Evolutionary conservation across 1,139 yeast genomes (phyloP).

Genomic region (Kodamaea arcana): DNA sequence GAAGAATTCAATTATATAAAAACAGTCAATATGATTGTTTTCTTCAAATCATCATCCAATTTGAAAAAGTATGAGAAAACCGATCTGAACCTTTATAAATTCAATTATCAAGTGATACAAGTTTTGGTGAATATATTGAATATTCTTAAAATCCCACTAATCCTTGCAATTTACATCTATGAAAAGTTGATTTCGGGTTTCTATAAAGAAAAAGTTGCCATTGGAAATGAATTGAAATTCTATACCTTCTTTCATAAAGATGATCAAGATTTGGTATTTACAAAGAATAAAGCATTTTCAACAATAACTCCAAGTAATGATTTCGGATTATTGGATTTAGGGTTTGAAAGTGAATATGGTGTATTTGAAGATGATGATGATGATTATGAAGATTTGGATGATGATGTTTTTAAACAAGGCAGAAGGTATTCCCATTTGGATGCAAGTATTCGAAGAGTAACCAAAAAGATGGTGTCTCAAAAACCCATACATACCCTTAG

Average conservation of each 20-base stretch:
- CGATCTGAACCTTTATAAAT: slow-evolving; percentile 5
- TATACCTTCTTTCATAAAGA: slow-evolving; percentile 34
- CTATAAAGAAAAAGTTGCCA: slow-evolving; percentile 10
- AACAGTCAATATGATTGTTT: slow-evolving; percentile 36
- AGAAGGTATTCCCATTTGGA: slow-evolving; percentile 14
- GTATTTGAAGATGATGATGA: slow-evolving; percentile 14
- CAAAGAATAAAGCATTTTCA: slow-evolving; percentile 9
- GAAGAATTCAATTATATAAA: slow-evolving; percentile 43
- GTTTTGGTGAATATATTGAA: slow-evolving; percentile 14
- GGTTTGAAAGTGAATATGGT: slow-evolving; percentile 10
- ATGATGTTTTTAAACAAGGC: slow-evolving; percentile 17
- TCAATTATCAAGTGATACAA: slow-evolving; percentile 2
- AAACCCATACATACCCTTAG: slow-evolving; percentile 4
- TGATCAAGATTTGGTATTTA: slow-evolving; percentile 25
- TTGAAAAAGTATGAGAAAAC: slow-evolving; percentile 7
- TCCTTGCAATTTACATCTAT: slow-evolving; percentile 30
- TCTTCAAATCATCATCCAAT: slow-evolving; percentile 19
- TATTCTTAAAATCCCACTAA: slow-evolving; percentile 32
- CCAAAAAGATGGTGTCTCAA: slow-evolving; percentile 2
- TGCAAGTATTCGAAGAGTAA: slow-evolving; percentile 6
- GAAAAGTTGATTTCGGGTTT: slow-evolving; percentile 24
- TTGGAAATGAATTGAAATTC: slow-evolving; percentile 23
- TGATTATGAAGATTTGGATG: slow-evolving; percentile 15
- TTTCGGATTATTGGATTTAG: slow-evolving; percentile 16
- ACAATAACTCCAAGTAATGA: slow-evolving; percentile 11